Conservation (phyloP, 805 yeast species). For the Teunomyces atbi region DNA sequence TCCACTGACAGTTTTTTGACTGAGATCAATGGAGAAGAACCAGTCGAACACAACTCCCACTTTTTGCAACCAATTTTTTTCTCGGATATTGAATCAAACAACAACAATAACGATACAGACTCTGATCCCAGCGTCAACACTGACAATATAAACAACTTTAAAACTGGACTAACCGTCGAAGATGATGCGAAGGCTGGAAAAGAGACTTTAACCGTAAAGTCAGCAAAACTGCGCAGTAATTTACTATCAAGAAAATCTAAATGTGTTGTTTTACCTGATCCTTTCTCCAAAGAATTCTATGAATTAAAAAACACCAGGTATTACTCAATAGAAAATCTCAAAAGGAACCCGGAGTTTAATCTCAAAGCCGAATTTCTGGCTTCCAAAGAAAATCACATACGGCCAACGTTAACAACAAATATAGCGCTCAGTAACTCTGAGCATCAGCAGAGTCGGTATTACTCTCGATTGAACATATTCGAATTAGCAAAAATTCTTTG, state of each 20-base stretch:
- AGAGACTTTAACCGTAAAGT: neutral
- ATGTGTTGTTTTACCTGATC: neutral
- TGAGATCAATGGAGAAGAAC: neutral
- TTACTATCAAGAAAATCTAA: neutral
- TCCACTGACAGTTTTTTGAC: neutral
- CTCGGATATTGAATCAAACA: neutral
- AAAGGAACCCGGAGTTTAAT: neutral
- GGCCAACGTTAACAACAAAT: neutral
- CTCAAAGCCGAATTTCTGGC: neutral
- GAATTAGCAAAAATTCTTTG: conserved; percentile 54
- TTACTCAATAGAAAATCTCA: neutral
- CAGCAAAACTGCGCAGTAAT: neutral
- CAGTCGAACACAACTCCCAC: neutral
- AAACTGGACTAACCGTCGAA: neutral
- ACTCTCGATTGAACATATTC: conserved; percentile 56
- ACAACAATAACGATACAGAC: neutral
- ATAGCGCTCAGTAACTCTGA: neutral
- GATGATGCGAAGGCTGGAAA: neutral
- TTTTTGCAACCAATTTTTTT: neutral
- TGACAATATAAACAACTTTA: neutral
- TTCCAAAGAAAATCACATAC: neutral
- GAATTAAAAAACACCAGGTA: neutral
- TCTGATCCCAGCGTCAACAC: neutral
- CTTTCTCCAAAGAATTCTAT: neutral
- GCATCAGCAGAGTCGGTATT: conserved; percentile 22